Evolutionary conservation across 306 rosid species (phyloP).

Genomic region (Prunus dulcis): DNA sequence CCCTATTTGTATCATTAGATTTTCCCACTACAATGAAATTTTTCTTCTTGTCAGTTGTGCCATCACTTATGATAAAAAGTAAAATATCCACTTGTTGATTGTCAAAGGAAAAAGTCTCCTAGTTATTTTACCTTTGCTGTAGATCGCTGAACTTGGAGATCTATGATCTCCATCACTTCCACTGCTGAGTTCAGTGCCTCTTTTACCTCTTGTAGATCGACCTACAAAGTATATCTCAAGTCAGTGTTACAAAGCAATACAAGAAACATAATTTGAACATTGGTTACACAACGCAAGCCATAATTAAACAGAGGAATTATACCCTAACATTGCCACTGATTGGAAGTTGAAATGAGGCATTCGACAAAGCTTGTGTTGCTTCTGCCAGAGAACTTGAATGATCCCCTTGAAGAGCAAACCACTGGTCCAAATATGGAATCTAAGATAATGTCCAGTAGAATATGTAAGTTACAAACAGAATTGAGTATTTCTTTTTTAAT

Average conservation of each 20-base stretch:
- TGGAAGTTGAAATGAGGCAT: conserved; percentile 71
- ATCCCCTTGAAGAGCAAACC: conserved; percentile 62
- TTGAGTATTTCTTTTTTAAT: not conserved
- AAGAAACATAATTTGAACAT: conserved; percentile 10
- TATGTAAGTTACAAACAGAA: conserved; percentile 18
- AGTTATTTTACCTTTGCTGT: conserved; percentile 50
- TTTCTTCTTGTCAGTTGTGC: not conserved
- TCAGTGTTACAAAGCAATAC: not conserved
- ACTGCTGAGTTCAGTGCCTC: conserved; percentile 62
- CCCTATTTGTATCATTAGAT: conserved; percentile 5
- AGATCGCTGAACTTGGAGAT: conserved; percentile 47
- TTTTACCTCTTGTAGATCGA: conserved; percentile 53
- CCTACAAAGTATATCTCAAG: conserved; percentile 41
- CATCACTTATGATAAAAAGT: not conserved
- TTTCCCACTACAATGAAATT: not conserved
- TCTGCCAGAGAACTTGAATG: conserved; percentile 59
- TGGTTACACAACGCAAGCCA: not conserved
- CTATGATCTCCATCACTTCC: conserved; percentile 54
- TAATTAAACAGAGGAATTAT: conserved; percentile 25
- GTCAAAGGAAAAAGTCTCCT: not conserved
- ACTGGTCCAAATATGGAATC: conserved; percentile 72
- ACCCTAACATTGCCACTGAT: conserved; percentile 61
- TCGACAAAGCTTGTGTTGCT: conserved; percentile 56
- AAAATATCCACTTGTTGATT: not conserved
- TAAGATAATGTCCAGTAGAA: conserved; percentile 30